phyloP scores from a whole-genome alignment of 768 basidiomycete species.

The Pseudohyphozyma bogoriensis region DNA sequence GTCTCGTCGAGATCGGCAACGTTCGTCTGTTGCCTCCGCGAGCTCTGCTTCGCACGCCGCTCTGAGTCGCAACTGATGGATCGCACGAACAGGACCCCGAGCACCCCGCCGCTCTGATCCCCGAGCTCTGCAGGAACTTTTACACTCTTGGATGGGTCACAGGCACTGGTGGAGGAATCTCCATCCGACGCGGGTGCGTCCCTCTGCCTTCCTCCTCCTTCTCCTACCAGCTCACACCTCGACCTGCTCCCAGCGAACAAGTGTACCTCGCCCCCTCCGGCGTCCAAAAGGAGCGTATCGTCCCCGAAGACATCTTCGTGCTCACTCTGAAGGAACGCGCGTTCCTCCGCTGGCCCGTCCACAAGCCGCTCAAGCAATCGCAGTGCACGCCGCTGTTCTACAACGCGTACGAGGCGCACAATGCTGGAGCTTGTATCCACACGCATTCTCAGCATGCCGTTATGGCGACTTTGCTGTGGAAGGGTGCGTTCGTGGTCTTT shows the following conservation, averaged over 20 bases:
- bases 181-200: constrained; percentile 30
- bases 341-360: constrained; percentile 63
- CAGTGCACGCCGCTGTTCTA: constrained; percentile 86
- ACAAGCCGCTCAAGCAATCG: constrained; percentile 63
- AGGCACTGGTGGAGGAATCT: constrained; percentile 55
- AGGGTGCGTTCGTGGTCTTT: too few species aligned
- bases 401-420: constrained; percentile 72
- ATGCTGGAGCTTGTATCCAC: constrained; percentile 78
- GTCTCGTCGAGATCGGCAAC: constrained; percentile 11
- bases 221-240: not conserved
- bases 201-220: not conserved
- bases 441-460: constrained; percentile 86
- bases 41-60: constrained; percentile 15
- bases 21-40: constrained; percentile 33
- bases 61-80: not conserved
- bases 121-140: constrained; percentile 71
- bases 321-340: constrained; percentile 62
- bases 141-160: constrained; percentile 87
- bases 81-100: constrained; percentile 26
- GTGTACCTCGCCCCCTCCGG: constrained; percentile 82
- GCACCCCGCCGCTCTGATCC: constrained; percentile 85
- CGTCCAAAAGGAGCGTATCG: constrained; percentile 81
- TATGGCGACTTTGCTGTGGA: constrained; percentile 72
- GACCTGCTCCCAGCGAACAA: constrained; percentile 42
- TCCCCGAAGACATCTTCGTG: constrained; percentile 75